phyloP scores from a whole-genome alignment of 1,284 basidiomycete genomes.

The Ganoderma resinaceum region DNA sequence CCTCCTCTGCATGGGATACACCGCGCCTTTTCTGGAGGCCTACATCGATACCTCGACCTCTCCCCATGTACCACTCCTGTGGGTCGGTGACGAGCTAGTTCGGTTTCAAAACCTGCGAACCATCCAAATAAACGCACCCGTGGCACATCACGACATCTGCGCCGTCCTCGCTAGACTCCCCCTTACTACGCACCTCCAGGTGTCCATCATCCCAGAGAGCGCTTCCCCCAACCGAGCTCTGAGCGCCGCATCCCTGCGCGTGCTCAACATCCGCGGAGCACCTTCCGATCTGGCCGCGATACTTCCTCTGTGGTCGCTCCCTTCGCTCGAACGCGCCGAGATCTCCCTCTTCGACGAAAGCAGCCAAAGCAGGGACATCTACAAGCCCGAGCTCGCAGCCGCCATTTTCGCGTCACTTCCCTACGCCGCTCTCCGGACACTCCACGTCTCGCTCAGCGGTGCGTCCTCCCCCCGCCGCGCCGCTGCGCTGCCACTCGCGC shows the following conservation, averaged over 20 bases:
- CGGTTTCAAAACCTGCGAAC: neutral
- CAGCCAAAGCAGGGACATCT: neutral
- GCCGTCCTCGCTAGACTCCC: neutral
- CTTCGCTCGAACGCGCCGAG: neutral
- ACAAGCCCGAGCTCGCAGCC: neutral
- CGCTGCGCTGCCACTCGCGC: neutral
- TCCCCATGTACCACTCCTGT: neutral
- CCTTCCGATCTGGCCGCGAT: neutral
- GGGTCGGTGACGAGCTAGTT: neutral
- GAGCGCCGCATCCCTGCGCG: neutral
- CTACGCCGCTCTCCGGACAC: neutral
- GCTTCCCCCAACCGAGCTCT: neutral
- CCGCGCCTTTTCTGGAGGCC: neutral
- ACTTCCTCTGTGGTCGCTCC: neutral
- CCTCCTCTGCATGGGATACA: neutral
- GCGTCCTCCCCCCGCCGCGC: neutral
- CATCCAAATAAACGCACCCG: neutral
- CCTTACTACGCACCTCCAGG: neutral
- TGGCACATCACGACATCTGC: neutral
- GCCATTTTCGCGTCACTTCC: neutral
- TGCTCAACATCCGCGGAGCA: neutral
- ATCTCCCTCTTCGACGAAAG: neutral
- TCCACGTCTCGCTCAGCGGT: neutral
- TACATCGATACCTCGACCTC: neutral
- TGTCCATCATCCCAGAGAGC: neutral